A percentile compares a stretch with the other conserved stretches of the same genome.
phyloP scores from a whole-genome alignment of 2,329 filamentous ascomycete genomes.

The Cryoendolithus antarcticus region DNA sequence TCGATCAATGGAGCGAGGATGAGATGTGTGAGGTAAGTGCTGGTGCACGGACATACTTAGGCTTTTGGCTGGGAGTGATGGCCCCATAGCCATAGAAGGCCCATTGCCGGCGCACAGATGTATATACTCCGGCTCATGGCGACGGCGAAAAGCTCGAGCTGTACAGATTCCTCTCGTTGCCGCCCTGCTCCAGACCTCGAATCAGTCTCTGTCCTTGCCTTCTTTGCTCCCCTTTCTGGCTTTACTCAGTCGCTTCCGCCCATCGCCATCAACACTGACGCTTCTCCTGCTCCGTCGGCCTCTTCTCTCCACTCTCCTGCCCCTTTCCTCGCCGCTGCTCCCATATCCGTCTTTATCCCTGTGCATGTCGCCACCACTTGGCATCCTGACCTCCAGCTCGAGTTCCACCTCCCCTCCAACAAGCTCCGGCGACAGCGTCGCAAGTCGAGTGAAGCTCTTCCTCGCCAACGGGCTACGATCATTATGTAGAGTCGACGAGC shows the following conservation, averaged over 20 bases:
- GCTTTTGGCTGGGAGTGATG: no score
- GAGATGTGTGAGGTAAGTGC: neutral
- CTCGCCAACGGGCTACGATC: constrained; percentile 35
- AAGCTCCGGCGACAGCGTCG: constrained; percentile 7
- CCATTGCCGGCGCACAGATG: no score
- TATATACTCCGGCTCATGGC: no score
- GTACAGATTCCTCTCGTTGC: no score
- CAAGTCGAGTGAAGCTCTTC: constrained; percentile 26
- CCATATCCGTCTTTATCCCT: constrained; percentile 5
- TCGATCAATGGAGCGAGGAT: neutral
- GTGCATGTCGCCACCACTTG: constrained; percentile 5
- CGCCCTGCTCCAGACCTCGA: no score
- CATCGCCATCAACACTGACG: constrained; percentile 11
- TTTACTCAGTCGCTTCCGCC: constrained; percentile 15
- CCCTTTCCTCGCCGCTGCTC: neutral
- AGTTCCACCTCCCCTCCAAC: constrained; percentile 10
- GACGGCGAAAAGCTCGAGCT: no score
- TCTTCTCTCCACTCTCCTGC: neutral
- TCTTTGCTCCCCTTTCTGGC: constrained; percentile 6
- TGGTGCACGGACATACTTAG: no score
- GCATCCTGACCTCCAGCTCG: constrained; percentile 8
- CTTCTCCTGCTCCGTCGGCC: constrained; percentile 9
- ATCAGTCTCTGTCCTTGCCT: neutral
- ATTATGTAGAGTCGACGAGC: constrained; percentile 12
- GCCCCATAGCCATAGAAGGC: no score